Conservation (phyloP, 805 yeast species). For the Debaryomyces tyrocola region DNA sequence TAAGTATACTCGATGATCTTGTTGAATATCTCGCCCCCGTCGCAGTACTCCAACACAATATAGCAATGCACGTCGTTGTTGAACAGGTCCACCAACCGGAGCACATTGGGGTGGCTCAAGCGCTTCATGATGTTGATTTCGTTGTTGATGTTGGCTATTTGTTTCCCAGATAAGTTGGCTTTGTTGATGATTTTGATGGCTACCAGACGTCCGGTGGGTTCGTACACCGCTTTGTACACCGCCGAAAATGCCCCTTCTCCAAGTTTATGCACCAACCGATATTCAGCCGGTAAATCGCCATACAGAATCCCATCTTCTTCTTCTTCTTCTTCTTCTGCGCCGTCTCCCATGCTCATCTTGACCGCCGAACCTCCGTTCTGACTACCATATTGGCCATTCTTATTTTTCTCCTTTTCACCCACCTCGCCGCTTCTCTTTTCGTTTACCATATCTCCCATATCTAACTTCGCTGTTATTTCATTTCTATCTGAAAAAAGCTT, state of each 20-base stretch:
- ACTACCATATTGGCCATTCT: background rate
- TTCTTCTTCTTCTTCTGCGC: slow-evolving; percentile 1
- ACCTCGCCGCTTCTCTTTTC: background rate
- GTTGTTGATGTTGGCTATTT: slow-evolving; percentile 58
- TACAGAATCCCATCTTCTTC: slow-evolving; percentile 2
- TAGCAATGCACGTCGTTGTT: slow-evolving; percentile 58
- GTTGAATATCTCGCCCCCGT: slow-evolving; percentile 81
- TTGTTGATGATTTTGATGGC: slow-evolving; percentile 81
- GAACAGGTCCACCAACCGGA: slow-evolving; percentile 52
- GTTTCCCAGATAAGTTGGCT: slow-evolving; percentile 49
- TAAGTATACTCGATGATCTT: slow-evolving; percentile 77
- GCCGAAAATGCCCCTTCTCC: slow-evolving; percentile 92
- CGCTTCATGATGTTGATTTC: slow-evolving; percentile 75
- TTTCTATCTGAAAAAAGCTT: slow-evolving; percentile 3
- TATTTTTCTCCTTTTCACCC: background rate
- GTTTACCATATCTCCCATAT: background rate
- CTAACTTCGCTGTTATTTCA: background rate
- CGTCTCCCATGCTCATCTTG: background rate
- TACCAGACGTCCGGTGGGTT: slow-evolving; percentile 41
- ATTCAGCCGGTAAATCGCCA: slow-evolving; percentile 29
- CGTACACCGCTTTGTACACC: slow-evolving; percentile 71
- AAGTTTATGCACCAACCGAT: slow-evolving; percentile 33
- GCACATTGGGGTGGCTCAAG: slow-evolving; percentile 59
- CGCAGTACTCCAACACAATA: slow-evolving; percentile 63
- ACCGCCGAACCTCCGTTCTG: background rate